Conservation (phyloP, 192 early-diverging fungal species). For the Coemansia sp. region DNA sequence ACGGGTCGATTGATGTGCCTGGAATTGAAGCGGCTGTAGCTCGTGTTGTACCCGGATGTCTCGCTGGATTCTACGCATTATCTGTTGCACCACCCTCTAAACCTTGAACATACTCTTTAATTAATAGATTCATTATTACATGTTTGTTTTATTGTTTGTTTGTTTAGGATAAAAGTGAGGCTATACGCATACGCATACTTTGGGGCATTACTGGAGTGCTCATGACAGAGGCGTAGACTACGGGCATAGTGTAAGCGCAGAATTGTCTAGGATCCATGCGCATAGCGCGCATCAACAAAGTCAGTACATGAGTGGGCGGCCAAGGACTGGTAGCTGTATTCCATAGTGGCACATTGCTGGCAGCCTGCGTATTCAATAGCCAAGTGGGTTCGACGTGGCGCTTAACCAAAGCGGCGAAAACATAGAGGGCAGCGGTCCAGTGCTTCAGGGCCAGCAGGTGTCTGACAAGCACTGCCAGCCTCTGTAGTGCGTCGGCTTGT, state of each 20-base stretch:
- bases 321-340: constrained; percentile 16
- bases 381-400: constrained; percentile 18
- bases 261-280: constrained; percentile 32
- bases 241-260: constrained; percentile 40
- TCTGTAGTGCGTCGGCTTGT: constrained; percentile 23
- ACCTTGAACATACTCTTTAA: too few relatives aligned
- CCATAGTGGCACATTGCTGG: neutral
- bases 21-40: constrained; percentile 17
- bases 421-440: constrained; percentile 42
- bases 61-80: constrained; percentile 20
- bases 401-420: constrained; percentile 41
- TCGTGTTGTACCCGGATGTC: constrained; percentile 16
- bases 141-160: too few relatives aligned
- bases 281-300: constrained; percentile 41
- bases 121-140: too few relatives aligned
- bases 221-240: constrained; percentile 33
- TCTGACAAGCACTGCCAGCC: constrained; percentile 20
- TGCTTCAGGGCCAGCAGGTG: constrained; percentile 28
- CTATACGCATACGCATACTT: constrained; percentile 42
- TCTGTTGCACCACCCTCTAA: too few relatives aligned
- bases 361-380: neutral
- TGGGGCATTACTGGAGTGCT: constrained; percentile 15
- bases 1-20: constrained; percentile 20
- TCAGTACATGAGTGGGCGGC: constrained; percentile 33
- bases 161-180: constrained; percentile 23